phyloP scores from a whole-genome alignment of 768 basidiomycete genomes.

The Pholiota conissans region DNA sequence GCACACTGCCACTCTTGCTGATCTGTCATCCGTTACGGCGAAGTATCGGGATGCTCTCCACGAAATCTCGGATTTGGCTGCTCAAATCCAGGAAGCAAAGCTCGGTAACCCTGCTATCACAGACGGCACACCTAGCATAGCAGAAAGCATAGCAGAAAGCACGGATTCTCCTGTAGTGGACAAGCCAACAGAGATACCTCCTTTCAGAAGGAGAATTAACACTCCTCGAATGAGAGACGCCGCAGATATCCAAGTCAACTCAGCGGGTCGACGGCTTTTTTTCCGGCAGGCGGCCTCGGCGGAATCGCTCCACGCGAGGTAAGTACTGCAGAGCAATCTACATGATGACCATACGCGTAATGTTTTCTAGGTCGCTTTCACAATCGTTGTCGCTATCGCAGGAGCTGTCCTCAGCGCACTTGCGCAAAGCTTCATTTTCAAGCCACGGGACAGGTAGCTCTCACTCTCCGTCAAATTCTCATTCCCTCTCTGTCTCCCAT shows the following conservation, averaged over 20 bases:
- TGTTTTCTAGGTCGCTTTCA: slow-evolving; percentile 72
- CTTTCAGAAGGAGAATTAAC: slow-evolving; percentile 53
- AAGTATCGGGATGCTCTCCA: slow-evolving; percentile 90
- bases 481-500: slow-evolving; percentile 50
- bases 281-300: slow-evolving; percentile 86
- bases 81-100: slow-evolving; percentile 88
- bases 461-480: slow-evolving; percentile 62
- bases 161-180: slow-evolving; percentile 49
- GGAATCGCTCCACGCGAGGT: slow-evolving; percentile 89
- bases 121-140: slow-evolving; percentile 12
- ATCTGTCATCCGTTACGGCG: slow-evolving; percentile 71
- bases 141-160: slow-evolving; percentile 25
- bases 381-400: slow-evolving; percentile 96
- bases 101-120: slow-evolving; percentile 48
- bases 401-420: slow-evolving; percentile 89
- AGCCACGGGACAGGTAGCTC: slow-evolving; percentile 71
- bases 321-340: slow-evolving; percentile 18
- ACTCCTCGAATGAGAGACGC: slow-evolving; percentile 49
- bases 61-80: slow-evolving; percentile 90
- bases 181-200: slow-evolving; percentile 35
- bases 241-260: slow-evolving; percentile 47
- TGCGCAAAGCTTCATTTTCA: slow-evolving; percentile 80
- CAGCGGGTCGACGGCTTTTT: slow-evolving; percentile 69
- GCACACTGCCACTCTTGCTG: slow-evolving; percentile 76
- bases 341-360: slow-evolving; percentile 13